Evolutionary conservation across 139 green algal genomes (phyloP).

Genomic region (Asterochloris sp.): DNA sequence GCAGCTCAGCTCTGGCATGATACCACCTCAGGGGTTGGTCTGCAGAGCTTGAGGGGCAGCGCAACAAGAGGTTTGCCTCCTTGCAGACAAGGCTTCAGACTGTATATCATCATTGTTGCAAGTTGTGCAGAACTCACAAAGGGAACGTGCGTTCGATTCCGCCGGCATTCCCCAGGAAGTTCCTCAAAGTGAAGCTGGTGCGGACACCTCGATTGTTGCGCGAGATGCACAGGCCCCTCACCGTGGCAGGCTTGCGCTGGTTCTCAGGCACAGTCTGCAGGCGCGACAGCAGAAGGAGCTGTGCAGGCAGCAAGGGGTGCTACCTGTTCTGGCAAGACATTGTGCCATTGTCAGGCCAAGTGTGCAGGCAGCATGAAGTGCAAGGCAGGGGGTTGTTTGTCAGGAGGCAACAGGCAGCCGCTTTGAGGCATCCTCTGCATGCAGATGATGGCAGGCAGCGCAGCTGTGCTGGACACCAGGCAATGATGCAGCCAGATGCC

Average conservation of each 20-base stretch:
- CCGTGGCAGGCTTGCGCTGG: conserved; percentile 31
- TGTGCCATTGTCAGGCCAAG: background rate
- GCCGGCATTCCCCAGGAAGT: conserved; percentile 36
- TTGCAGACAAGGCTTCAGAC: too few relatives aligned
- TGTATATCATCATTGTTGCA: background rate
- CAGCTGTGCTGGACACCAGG: too few relatives aligned
- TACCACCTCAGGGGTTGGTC: background rate
- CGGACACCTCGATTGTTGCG: conserved; percentile 34
- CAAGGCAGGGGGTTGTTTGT: too few relatives aligned
- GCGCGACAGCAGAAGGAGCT: background rate
- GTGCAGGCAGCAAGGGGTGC: background rate
- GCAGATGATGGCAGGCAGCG: too few relatives aligned
- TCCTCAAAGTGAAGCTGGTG: conserved; percentile 53
- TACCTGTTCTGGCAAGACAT: background rate
- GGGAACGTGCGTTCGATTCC: conserved; percentile 55
- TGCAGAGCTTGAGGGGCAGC: background rate
- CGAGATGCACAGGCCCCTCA: conserved; percentile 58
- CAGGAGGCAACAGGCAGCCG: too few relatives aligned
- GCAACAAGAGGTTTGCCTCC: background rate
- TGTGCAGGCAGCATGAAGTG: background rate
- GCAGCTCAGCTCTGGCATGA: background rate
- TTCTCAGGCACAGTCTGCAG: conserved; percentile 53
- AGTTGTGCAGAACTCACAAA: conserved; percentile 28
- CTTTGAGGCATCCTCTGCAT: too few relatives aligned
- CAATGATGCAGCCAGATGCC: too few relatives aligned